A percentile compares a stretch with the other conserved stretches of the same genome.
These are phyloP conservation scores for Cajanus cajan DNA, from an alignment of 306 rosid genomes.

Conservation along the genomic window DNA sequence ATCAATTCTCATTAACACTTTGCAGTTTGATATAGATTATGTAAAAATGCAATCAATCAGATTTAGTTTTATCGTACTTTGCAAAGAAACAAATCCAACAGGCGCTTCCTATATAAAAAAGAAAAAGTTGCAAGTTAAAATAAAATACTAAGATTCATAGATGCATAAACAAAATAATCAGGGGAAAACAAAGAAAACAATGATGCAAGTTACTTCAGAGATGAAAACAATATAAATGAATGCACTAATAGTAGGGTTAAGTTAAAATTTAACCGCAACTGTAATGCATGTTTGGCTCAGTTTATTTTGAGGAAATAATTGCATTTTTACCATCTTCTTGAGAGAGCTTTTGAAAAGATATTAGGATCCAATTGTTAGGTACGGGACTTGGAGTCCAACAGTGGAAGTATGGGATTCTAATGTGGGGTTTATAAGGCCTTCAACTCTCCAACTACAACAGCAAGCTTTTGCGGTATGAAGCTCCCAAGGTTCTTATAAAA, in stretches of 20 bases:
- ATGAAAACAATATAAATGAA: neutral
- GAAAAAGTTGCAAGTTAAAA: neutral
- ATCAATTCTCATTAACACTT: neutral
- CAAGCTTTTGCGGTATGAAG: no score
- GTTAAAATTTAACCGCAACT: conserved; percentile 14
- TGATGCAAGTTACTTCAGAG: neutral
- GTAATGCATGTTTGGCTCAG: neutral
- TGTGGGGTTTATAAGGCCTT: no score
- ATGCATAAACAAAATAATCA: neutral
- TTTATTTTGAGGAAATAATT: neutral
- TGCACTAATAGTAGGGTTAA: neutral
- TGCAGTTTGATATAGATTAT: neutral
- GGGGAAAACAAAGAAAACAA: neutral
- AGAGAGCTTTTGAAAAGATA: neutral
- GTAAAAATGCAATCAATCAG: conserved; percentile 5
- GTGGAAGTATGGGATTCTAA: no score
- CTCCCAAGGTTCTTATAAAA: neutral
- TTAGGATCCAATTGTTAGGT: no score
- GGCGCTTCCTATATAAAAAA: neutral
- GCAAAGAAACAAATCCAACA: neutral
- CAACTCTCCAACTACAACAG: no score
- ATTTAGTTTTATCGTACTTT: neutral
- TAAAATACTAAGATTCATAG: conserved; percentile 20
- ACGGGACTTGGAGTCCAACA: no score
- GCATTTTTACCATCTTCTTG: neutral